Percentiles rank a stretch among this genome's conserved stretches.
phyloP scores from a whole-genome alignment of 805 yeast species.

The Pichia californica region DNA sequence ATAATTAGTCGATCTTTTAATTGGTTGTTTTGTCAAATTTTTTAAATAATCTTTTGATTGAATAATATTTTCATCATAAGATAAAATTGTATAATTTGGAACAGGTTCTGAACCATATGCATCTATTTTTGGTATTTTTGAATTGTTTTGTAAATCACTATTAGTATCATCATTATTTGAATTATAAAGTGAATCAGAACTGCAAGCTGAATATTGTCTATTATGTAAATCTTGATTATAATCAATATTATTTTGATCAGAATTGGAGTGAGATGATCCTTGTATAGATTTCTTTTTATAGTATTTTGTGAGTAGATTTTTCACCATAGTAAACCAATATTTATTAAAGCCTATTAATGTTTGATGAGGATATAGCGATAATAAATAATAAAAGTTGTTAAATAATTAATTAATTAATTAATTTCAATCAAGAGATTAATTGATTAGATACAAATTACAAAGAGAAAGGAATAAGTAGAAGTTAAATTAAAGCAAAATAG shows the following conservation, averaged over 20 bases:
- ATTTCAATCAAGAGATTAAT: too few species aligned
- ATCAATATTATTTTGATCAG: too few species aligned
- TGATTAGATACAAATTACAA: too few species aligned
- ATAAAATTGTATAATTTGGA: background rate
- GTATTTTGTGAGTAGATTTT: background rate
- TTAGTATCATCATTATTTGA: background rate
- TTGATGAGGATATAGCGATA: too few species aligned
- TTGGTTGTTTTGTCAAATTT: slow-evolving; percentile 33
- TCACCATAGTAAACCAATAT: background rate
- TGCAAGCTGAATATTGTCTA: background rate
- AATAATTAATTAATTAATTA: too few species aligned
- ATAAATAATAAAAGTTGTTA: too few species aligned
- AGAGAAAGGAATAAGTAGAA: too few species aligned
- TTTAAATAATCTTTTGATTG: slow-evolving; percentile 21
- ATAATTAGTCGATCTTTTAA: slow-evolving; percentile 37
- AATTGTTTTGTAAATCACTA: background rate
- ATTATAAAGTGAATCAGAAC: background rate
- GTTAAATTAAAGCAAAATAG: too few species aligned
- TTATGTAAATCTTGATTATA: background rate
- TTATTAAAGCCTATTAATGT: too few species aligned
- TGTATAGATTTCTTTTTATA: background rate
- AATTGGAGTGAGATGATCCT: background rate
- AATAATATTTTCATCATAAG: slow-evolving; percentile 24
- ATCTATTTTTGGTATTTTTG: background rate
- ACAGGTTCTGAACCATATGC: background rate